Evolutionary conservation across 106 monocot genomes (phyloP).

Genomic region (Dendrobium chrysotoxum): DNA sequence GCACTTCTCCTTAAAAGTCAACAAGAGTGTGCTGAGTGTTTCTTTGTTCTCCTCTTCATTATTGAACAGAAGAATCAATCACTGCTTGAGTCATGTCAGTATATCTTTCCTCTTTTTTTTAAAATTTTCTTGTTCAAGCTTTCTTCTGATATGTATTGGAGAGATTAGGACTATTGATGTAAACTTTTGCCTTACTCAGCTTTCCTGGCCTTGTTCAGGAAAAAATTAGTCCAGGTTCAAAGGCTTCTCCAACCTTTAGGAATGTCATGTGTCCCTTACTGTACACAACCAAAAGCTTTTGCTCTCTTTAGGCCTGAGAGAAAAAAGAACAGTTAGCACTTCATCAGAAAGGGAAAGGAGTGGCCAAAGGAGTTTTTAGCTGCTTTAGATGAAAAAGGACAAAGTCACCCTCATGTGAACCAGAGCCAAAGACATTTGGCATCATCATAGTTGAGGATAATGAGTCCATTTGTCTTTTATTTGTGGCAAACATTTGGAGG

Average conservation of each 20-base stretch:
- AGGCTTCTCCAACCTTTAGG: neutral
- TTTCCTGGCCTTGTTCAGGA: neutral
- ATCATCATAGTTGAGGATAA: neutral
- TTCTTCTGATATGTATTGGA: neutral
- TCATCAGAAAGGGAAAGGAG: neutral
- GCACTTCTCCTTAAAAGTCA: too few relatives aligned
- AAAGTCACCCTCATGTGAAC: neutral
- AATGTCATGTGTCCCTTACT: neutral
- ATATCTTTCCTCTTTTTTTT: too few relatives aligned
- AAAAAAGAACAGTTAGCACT: neutral
- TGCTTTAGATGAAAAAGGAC: neutral
- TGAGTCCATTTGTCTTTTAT: neutral
- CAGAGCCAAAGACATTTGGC: neutral
- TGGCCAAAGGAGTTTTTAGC: neutral
- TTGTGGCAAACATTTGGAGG: neutral
- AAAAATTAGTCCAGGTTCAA: constrained; percentile 1
- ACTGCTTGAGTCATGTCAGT: too few relatives aligned
- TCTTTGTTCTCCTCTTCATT: too few relatives aligned
- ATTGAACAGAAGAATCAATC: too few relatives aligned
- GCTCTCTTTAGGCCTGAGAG: neutral
- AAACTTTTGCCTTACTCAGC: neutral
- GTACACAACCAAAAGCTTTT: neutral
- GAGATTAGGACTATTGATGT: neutral
- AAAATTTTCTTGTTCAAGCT: neutral
- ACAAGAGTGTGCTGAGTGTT: too few relatives aligned